These are phyloP conservation scores for Camelina neglecta DNA, from an alignment of 345 rosid species.

Conservation along the genomic window DNA sequence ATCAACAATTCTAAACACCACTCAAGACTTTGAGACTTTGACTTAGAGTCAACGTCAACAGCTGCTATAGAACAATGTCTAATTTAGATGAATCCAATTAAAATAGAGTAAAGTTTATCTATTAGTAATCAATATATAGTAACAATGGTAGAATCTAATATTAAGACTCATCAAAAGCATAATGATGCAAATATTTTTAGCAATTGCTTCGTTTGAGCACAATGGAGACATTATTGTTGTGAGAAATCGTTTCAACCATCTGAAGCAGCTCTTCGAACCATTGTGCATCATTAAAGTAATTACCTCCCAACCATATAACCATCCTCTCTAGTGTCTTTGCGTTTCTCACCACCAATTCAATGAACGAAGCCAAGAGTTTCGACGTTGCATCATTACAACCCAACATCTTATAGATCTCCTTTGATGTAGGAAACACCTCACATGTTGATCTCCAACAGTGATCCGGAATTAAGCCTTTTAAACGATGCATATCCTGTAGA, in stretches of 20 bases:
- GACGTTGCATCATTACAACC: background rate
- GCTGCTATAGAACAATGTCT: too few species aligned
- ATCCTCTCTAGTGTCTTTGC: conserved; percentile 1
- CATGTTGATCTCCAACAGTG: conserved; percentile 13
- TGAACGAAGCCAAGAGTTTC: background rate
- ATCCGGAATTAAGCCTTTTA: background rate
- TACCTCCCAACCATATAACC: background rate
- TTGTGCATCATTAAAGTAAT: background rate
- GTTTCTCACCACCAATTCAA: conserved; percentile 3
- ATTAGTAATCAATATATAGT: too few species aligned
- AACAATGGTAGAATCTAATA: too few species aligned
- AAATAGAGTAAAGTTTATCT: too few species aligned
- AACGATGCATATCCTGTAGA: background rate
- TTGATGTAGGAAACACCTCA: background rate
- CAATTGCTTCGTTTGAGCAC: background rate
- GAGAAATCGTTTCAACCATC: background rate
- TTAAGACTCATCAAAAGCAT: too few species aligned
- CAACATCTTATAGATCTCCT: background rate
- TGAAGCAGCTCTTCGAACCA: background rate
- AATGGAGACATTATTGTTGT: background rate
- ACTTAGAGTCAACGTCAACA: too few species aligned
- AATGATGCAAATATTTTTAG: background rate
- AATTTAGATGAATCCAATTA: too few species aligned
- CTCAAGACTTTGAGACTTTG: too few species aligned
- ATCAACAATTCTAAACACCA: too few species aligned